Evolutionary conservation across 495 filamentous ascomycete genomes (phyloP), one percentile per base, ranked within the genome.

Genomic region (Xylaria castorea): DNA sequence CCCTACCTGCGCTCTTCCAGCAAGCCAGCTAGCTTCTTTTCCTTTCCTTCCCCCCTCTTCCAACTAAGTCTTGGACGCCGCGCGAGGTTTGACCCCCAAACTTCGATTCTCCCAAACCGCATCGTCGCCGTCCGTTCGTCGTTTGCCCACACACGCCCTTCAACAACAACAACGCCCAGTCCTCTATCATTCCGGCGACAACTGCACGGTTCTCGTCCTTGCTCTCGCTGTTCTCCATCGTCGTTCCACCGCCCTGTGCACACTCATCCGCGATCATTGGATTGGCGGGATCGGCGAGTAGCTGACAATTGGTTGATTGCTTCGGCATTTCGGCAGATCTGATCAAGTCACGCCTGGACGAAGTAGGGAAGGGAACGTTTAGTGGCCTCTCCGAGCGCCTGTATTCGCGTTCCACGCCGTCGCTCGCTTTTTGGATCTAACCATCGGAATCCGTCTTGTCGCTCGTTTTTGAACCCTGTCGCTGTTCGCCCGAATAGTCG

Each of bases 391-490:
- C 32, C 38, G 36, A 46, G 62, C 25, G 42, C 9, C 57, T 36
- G 48, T 50, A 25, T 50, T 12, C 6, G 55, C 44, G 16, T 40
- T 22, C 20, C 16, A 55, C 34, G 66, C 73, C 71, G 73, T 75
- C 76, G 74, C 71, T 80, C 77, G 75, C 76, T 80, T 77, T 60
- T 60, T 71, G 44, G 16, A 74, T 64, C 63, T 50, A 57, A 74
- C 73, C 22, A 62, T 69, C 65, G 74, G 46, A 50, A 55, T 57
- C 5, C 68, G 44, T 63, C 68, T 60, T 48, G 74, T 78, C 73
- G 66, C 72, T 80, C 73, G 46, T 74, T 75, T 76, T 74, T 76
- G 61, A 64, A 74, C 50, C 27, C 8, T 55, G 16, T 27, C 22
- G 22, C 46, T 30, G 48, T 71, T 70, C 61, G 60, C 25, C 55